Percentiles rank a stretch among this genome's conserved stretches.
These are phyloP conservation scores for Strobilomyces confusus DNA, from an alignment of 768 basidiomycete genomes.

Conservation along the genomic window DNA sequence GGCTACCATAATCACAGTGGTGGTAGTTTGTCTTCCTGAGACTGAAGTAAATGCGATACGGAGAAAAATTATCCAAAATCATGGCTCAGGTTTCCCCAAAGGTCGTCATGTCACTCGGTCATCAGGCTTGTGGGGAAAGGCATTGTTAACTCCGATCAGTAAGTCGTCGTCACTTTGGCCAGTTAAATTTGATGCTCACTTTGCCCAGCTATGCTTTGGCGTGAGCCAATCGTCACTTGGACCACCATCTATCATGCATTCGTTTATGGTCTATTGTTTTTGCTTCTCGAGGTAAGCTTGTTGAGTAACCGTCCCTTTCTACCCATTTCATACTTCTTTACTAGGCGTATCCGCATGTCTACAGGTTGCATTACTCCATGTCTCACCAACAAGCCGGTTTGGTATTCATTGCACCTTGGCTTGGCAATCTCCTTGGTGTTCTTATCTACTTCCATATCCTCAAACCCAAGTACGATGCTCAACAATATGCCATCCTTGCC, in stretches of 20 bases:
- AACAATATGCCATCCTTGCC: slow-evolving; percentile 9
- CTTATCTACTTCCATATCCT: slow-evolving; percentile 18
- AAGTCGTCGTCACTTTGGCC: not conserved
- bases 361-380: slow-evolving; percentile 19
- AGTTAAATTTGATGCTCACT: not conserved
- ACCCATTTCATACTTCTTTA: not conserved
- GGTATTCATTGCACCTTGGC: slow-evolving; percentile 21
- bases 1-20: slow-evolving; percentile 14
- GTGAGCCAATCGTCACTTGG: slow-evolving; percentile 25
- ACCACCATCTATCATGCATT: slow-evolving; percentile 24
- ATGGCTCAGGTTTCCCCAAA: not conserved
- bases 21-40: slow-evolving; percentile 20
- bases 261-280: slow-evolving; percentile 22
- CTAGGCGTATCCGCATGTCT: slow-evolving; percentile 22
- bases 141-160: slow-evolving; percentile 18
- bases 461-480: slow-evolving; percentile 23
- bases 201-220: slow-evolving; percentile 15
- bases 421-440: slow-evolving; percentile 24
- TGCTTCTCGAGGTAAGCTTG: slow-evolving; percentile 22
- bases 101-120: not conserved
- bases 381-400: slow-evolving; percentile 18
- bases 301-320: not conserved
- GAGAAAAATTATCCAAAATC: slow-evolving; percentile 9
- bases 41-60: slow-evolving; percentile 19
- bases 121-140: slow-evolving; percentile 9